Evolutionary conservation across 208 protist species (phyloP).

Genomic region (Endotrypanum monterogeii): DNA sequence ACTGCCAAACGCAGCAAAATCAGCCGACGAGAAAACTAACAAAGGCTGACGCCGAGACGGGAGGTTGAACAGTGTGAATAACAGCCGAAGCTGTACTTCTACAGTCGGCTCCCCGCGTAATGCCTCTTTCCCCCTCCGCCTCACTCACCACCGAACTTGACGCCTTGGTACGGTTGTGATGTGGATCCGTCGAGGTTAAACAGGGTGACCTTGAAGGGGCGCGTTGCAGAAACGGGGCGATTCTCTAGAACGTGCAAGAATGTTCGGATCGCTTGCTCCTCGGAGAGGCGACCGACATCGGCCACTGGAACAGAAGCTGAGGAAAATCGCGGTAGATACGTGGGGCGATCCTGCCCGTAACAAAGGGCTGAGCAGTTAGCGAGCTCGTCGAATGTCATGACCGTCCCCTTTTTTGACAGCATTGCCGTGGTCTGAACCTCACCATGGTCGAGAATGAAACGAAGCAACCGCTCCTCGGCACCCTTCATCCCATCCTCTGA

Average conservation of each 20-base stretch:
- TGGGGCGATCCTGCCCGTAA: constrained; percentile 23
- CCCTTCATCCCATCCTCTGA: constrained; percentile 65
- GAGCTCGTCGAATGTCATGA: constrained; percentile 91
- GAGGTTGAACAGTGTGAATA: no score
- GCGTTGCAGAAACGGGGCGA: constrained; percentile 56
- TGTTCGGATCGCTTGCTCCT: constrained; percentile 78
- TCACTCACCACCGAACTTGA: constrained; percentile 84
- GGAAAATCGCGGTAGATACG: constrained; percentile 39
- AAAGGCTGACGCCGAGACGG: no score
- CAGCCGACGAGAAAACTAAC: no score
- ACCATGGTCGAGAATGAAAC: constrained; percentile 79
- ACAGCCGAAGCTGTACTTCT: not conserved
- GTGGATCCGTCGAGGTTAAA: constrained; percentile 87
- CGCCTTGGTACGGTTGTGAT: constrained; percentile 80
- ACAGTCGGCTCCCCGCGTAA: not conserved
- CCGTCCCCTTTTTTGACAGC: constrained; percentile 74
- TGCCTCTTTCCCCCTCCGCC: not conserved
- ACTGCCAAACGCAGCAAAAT: not conserved
- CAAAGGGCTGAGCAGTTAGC: constrained; percentile 37
- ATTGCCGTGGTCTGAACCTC: constrained; percentile 76
- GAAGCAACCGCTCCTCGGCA: constrained; percentile 70
- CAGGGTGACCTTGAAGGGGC: constrained; percentile 81
- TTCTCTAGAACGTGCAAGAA: constrained; percentile 63
- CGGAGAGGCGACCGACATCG: constrained; percentile 66
- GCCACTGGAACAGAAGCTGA: constrained; percentile 43